Evolutionary conservation across 2,329 filamentous ascomycete species (phyloP), one percentile per base, ranked within the genome.

Genomic region (Berkeleyomyces basicola): DNA sequence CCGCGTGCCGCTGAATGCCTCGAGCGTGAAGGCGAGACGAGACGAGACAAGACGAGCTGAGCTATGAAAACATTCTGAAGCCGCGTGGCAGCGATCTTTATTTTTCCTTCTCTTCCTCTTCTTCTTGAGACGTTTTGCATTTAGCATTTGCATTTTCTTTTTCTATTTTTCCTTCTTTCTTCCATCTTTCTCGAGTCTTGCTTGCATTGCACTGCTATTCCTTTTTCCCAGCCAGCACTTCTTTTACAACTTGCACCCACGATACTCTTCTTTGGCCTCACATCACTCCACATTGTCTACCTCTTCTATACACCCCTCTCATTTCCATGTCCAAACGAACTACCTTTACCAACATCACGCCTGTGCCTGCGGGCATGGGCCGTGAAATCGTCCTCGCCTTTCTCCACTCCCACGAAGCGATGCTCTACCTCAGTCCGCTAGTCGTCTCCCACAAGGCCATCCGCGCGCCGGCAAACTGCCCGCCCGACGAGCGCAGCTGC

Each of bases 361-460:
- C 89, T 16, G 79, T 95, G 40, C 90, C 90, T 7, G 68, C 80
- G 1, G 77, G 78, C 67, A 80, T 93, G 67, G 78, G 82, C 58
- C 82, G 88, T 62, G 79, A 86, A 67, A 79, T 82, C n/a, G 88
- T 88, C 49, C 71, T 95, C 66, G 78, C 82, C 61, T 88, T 88
- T 67, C 82, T 95, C 40, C 88, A 90, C 72, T 80, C 86, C 72
- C 89, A 95, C 73, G 72, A 79, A 59, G 84, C 84, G 68, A 95
- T 96, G 85, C 95, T 95, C 69, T 86, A 92, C 70, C 77, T 95
- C 63, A 95, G 95, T 72, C 90, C 90, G 1, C 78, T 95, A 58
- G 86, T 95, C 62, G 82, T 86, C 66, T 83, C 87, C 65, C 81
- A 88, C 63, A 80, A 84, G 67, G 78, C 78, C 40, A 88, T 88